These are phyloP conservation scores for Ceratobasidium sp. DNA, from an alignment of 1,284 basidiomycete species.

Conservation along the genomic window DNA sequence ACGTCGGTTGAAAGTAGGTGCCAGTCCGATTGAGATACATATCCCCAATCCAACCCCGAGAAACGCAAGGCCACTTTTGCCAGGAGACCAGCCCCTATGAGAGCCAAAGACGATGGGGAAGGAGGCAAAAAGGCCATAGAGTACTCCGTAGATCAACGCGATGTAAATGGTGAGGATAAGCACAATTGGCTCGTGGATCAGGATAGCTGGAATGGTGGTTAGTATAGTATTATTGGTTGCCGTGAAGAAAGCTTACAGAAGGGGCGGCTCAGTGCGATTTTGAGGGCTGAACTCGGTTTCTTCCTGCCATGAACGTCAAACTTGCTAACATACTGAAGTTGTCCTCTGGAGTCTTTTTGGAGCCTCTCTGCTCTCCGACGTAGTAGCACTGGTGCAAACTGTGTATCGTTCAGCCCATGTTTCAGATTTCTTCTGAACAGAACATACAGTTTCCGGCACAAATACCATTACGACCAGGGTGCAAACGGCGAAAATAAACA, in stretches of 20 bases:
- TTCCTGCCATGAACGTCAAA: slow-evolving; percentile 63
- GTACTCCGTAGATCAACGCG: slow-evolving; percentile 70
- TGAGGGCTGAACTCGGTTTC: slow-evolving; percentile 56
- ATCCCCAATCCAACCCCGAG: slow-evolving; percentile 72
- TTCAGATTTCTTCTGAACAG: neutral
- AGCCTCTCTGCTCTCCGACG: slow-evolving; percentile 66
- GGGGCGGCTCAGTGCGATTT: slow-evolving; percentile 48
- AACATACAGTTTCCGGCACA: slow-evolving; percentile 57
- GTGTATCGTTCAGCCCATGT: neutral
- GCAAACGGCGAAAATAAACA: slow-evolving; percentile 67
- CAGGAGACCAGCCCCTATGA: slow-evolving; percentile 67
- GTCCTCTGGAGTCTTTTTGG: slow-evolving; percentile 59
- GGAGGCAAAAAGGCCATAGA: slow-evolving; percentile 68
- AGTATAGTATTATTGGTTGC: too few relatives aligned
- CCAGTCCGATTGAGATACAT: slow-evolving; percentile 63
- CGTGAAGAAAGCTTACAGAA: neutral
- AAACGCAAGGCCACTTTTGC: slow-evolving; percentile 71
- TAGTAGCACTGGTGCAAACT: slow-evolving; percentile 76
- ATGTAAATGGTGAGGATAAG: slow-evolving; percentile 73
- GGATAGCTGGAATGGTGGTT: slow-evolving; percentile 58
- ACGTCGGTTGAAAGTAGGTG: slow-evolving; percentile 64
- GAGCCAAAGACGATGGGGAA: slow-evolving; percentile 72
- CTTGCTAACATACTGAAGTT: slow-evolving; percentile 61
- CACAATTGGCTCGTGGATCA: slow-evolving; percentile 76
- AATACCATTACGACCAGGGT: slow-evolving; percentile 58